These are phyloP conservation scores for Pythium aquatile DNA, from an alignment of 352 stramenopile species.

Conservation along the genomic window DNA sequence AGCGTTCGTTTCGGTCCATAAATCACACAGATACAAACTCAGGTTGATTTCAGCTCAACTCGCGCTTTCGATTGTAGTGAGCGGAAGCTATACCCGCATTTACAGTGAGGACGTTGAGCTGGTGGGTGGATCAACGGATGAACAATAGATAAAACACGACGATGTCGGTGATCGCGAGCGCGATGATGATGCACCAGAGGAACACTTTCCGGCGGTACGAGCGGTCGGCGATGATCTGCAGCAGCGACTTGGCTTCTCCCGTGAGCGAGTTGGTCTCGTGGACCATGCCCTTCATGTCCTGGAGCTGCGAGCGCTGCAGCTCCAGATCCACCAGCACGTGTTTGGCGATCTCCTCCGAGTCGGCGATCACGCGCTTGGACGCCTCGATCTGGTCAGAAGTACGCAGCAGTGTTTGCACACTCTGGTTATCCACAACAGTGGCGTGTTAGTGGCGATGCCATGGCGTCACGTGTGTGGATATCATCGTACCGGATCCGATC, in stretches of 20 bases:
- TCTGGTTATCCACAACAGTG: conserved; percentile 28
- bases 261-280: conserved; percentile 68
- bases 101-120: background rate
- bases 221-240: conserved; percentile 72
- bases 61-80: background rate
- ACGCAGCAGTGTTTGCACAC: conserved; percentile 58
- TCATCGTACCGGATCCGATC: conserved; percentile 44
- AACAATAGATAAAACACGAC: conserved; percentile 87
- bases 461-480: background rate
- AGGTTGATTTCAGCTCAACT: background rate
- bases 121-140: conserved; percentile 30
- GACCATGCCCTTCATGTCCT: conserved; percentile 83
- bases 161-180: conserved; percentile 64
- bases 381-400: conserved; percentile 76
- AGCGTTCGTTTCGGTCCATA: conserved; percentile 22
- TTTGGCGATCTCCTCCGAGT: conserved; percentile 70
- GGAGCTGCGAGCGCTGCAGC: conserved; percentile 71
- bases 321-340: conserved; percentile 78
- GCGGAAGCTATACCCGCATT: background rate
- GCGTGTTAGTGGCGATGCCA: background rate
- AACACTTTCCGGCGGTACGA: conserved; percentile 71
- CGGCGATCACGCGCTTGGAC: conserved; percentile 54
- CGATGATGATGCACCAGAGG: conserved; percentile 67
- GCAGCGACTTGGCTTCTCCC: conserved; percentile 54
- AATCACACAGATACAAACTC: conserved; percentile 1